Percentiles rank a stretch among this genome's conserved stretches.
Evolutionary conservation across 441 rosid species (phyloP).

Genomic region (Omphalea diandra): DNA sequence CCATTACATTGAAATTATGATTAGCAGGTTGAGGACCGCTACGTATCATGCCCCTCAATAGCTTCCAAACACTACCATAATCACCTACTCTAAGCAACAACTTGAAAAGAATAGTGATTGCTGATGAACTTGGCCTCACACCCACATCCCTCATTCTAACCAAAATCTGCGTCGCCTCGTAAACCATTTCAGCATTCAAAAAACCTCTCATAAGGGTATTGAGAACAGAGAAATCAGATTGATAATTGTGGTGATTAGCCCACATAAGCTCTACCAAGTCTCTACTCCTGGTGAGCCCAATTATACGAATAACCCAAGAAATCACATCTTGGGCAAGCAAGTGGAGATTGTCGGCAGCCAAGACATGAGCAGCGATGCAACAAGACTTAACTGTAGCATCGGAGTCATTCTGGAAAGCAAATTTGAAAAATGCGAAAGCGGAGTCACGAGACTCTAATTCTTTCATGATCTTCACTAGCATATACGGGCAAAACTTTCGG

Average conservation of each 20-base stretch:
- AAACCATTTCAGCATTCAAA: slow-evolving; percentile 42
- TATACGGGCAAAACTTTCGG: slow-evolving; percentile 39
- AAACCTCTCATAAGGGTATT: slow-evolving; percentile 62
- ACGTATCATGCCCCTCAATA: slow-evolving; percentile 54
- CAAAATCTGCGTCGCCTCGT: slow-evolving; percentile 45
- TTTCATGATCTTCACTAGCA: slow-evolving; percentile 47
- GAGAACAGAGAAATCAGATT: slow-evolving; percentile 60
- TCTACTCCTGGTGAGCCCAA: slow-evolving; percentile 44
- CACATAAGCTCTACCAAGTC: slow-evolving; percentile 59
- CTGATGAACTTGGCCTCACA: slow-evolving; percentile 49
- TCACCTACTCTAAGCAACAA: slow-evolving; percentile 60
- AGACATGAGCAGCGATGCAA: slow-evolving; percentile 53
- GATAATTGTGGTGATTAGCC: slow-evolving; percentile 40
- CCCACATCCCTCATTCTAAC: slow-evolving; percentile 52
- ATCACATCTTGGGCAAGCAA: slow-evolving; percentile 63
- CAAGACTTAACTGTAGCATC: slow-evolving; percentile 33
- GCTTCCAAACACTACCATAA: slow-evolving; percentile 57
- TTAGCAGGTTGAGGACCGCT: slow-evolving; percentile 54
- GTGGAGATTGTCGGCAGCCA: slow-evolving; percentile 43
- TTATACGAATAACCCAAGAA: slow-evolving; percentile 50
- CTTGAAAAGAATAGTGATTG: slow-evolving; percentile 49
- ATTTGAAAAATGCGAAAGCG: slow-evolving; percentile 63
- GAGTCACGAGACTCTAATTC: slow-evolving; percentile 40
- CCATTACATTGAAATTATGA: slow-evolving; percentile 44
- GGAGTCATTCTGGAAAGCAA: slow-evolving; percentile 46